A percentile compares a stretch with the other conserved stretches of the same genome.
These are phyloP conservation scores for Bruguiera parviflora DNA, from an alignment of 345 rosid genomes.

Conservation along the genomic window DNA sequence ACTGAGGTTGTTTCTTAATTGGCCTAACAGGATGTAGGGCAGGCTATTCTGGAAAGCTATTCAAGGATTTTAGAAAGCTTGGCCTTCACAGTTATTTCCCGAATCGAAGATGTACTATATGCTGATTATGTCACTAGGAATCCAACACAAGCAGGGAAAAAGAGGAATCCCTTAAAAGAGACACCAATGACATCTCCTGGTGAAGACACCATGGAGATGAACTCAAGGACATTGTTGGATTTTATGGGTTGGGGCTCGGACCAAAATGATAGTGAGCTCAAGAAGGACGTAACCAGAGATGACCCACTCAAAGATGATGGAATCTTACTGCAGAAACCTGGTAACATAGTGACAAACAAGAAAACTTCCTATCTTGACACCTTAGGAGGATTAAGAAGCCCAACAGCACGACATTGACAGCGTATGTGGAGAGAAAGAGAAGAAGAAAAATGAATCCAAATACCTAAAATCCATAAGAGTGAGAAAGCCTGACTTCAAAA, in stretches of 20 bases:
- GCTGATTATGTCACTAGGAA: constrained; percentile 56
- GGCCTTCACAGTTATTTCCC: constrained; percentile 69
- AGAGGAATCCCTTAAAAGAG: constrained; percentile 31
- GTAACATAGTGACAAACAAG: constrained; percentile 41
- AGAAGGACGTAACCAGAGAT: constrained; percentile 32
- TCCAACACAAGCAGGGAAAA: constrained; percentile 39
- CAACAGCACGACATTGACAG: constrained; percentile 54
- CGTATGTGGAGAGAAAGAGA: constrained; percentile 1
- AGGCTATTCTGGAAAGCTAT: constrained; percentile 78
- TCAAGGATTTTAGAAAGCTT: constrained; percentile 83
- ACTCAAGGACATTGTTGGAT: constrained; percentile 55
- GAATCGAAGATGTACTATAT: constrained; percentile 73
- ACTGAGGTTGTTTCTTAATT: neutral
- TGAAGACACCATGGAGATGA: constrained; percentile 19
- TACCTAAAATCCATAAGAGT: neutral
- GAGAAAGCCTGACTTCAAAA: constrained; percentile 18
- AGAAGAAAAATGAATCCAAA: constrained; percentile 7
- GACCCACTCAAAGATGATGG: constrained; percentile 36
- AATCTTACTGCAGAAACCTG: constrained; percentile 37
- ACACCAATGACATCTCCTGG: constrained; percentile 8
- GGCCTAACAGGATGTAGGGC: constrained; percentile 69
- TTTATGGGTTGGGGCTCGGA: constrained; percentile 71
- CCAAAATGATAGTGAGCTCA: constrained; percentile 32
- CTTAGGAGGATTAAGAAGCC: constrained; percentile 63
- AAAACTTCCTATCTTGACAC: constrained; percentile 61